Base-by-base conservation (phyloP, 1,139 yeast genomes). In the Zygosaccharomyces pseudobailii region DNA sequence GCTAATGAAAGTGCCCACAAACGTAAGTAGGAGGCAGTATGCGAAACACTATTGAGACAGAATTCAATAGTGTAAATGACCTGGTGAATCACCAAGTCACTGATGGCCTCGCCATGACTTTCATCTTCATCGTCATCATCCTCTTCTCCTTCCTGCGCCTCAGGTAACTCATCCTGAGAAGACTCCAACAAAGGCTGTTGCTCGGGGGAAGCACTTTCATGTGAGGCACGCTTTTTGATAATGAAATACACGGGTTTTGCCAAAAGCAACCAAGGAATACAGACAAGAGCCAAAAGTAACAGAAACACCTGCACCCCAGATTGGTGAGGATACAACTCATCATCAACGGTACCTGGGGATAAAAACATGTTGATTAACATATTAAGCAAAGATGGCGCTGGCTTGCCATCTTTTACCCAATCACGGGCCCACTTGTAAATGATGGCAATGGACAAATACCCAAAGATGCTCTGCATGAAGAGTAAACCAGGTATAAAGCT, bases 51-150 rank as follows among this genome's bases (percentile, higher is more conserved):
- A 68, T 92, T 92, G 61, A 94, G 77, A 66, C 99, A 94, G 68
- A 94, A 94, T 72, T 94, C 99, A 69, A 94, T 94, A 2, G 99
- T 94, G 67, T 92, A 97, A 59, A 94, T 94, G 33, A 92, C 97
- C 70, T 94, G 99, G 68, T 94, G 97, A 55, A 94, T 92, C 77
- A 94, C 86, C 35, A 94, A 78, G 62, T 94, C 99, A 47, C 97
- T 96, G 66, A 92, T 82, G 52, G 83, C 80, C 64, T 78, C 85
- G 23, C 71, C 77, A 43, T 80, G 83, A 40, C 66, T 68, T 22
- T 71, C 76, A 17, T 74, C 80, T 30, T 75, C 81, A 24, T 70
- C 73, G 7, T 54, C 64, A 24, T 59, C 58, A 17, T 55, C 54
- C n/a, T 45, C 61, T 27, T 47, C 52, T 5, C 44, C 52, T 10